Evolutionary conservation across 2,329 filamentous ascomycete genomes (phyloP), one percentile per base, ranked within the genome.

Genomic region (Pseudocercospora crystallina): DNA sequence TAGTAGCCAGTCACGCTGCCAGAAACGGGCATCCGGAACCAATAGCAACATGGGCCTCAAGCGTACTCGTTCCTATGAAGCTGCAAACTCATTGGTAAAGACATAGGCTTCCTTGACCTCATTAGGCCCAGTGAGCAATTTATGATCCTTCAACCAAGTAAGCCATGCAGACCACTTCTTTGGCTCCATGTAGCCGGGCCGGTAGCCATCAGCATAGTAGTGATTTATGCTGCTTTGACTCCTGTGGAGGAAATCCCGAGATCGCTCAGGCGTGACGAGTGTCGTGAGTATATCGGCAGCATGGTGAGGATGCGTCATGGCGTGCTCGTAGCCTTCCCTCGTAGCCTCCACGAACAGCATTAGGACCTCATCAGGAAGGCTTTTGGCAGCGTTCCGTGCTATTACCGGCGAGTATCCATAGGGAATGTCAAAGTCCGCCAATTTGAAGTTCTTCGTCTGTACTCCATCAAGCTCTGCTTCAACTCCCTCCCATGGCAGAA

Each of bases 381-480:
- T 53, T 20, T 51, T 57, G 1, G 36, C 50, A 14, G 49, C 56
- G n/a, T 66, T 62, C 10, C 59, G 45, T 5, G 63, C 63, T 43
- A 68, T 64, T 26, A 68, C 63, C 9, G 64, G 64, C 32, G 62
- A 65, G 40, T 66, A 68, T 9, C 65, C 65, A 46, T 68, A 68
- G 5, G 64, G 62, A 9, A 67, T 58, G 11, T 54, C 62, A 40
- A 56, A 62, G 35, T 65, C 63, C 33, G 57, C 58, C 26, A 61
- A 37, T 29, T 43, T 52, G 49, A 65, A 66, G 17, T 52, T 48
- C 17, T 61, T 54, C 36, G 59, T 43, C 14, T 59, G 43, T 2
- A 57, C 47, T 3, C 59, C 60, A 7, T 65, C 57, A 11, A 59
- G 31, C 53, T 62, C 59, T 1, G 64, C 64, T 41, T 67, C 64